Evolutionary conservation across 1,139 yeast genomes (phyloP), one percentile per base, ranked within the genome.

Genomic region (Blastobotrys arbuscula): DNA sequence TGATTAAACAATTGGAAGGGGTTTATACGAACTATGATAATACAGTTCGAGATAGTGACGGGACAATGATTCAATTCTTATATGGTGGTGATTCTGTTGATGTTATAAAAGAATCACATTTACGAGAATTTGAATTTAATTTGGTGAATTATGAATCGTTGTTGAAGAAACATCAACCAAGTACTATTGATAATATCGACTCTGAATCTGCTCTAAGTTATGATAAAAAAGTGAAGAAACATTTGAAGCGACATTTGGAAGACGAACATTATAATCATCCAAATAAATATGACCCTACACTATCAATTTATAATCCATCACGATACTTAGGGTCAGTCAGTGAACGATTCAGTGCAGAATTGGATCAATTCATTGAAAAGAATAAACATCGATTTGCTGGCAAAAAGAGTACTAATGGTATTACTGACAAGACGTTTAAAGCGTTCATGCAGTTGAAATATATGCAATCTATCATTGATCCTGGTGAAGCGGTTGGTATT

Each of bases 401-500:
- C 53, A 76, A 78, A 59, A 51, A 54, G 33, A 71, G 59, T 50
- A 50, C 51, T 34, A 49, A 63, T 36, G 80, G 78, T 45, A 68
- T 86, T 51, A 80, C 84, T 45, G 92, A 85, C 58, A 86, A 85
- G 80, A 87, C 85, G 66, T 94, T 94, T 79, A 81, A 89, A 67
- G 95, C 97, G 5, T 78, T 94, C 65, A 94, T 94, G 98, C 97
- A 90, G 73, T 78, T 94, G 74, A 92, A 92, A 70, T 94, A 94
- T 71, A 94, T 92, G 97, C 85, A 95, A 66, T 88, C 97, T 12
- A 75, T 90, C 57, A 82, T 92, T 49, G 80, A 89, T 62, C 97
- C 99, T 10, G 98, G 99, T 66, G 99, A 94, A 70, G 82, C 97
- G 44, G 98, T 94, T 51, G 99, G 99, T 70, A 90, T 94, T 64